Evolutionary conservation across 2,329 filamentous ascomycete genomes (phyloP), one percentile per base, ranked within the genome.

Genomic region (Pestalotiopsis sp.): DNA sequence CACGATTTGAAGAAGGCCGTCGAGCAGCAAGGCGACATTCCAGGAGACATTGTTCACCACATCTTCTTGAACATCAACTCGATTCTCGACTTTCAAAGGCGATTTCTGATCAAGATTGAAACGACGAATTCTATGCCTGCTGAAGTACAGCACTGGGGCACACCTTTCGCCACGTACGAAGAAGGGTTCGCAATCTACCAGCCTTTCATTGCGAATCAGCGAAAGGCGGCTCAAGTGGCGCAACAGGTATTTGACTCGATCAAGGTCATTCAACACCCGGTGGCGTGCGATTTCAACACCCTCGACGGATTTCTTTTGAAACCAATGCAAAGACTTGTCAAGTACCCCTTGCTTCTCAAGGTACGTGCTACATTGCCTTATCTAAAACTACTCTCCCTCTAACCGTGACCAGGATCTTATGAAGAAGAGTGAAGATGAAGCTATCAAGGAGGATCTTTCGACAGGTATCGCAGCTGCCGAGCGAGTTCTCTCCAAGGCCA

Each of bases 41-140:
- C 93, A 2, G 95, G 96, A 66, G 96, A 99, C 78, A 89, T 92
- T 11, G 91, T 97, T 25, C 95, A 98, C 82, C 91, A 95, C 77
- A 98, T 99, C 71, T 99, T 99, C 81, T 86, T 98, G 70, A 99
- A 99, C 81, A 90, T 98, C 77, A 97, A 98, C 78, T 90, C 93
- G 38, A 93, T 99, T 62, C 87, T 99, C 66, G 96, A 99, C 80
- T 97, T 98, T 78, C 95, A 98, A 78, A 91, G 97, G 71, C 90
- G 95, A 36, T 98, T 99, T 76, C 85, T 99, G 62, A 98, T 99
- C 75, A 92, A 94, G 67, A 93, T 99, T 71, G 96, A 99, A 82
- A 97, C 97, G 36, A 97, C 95, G 49, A 97, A 98, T 76, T 94
- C 93, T 3, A 89, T 94, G 81, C 88, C 93, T 0, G 87, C 91